Conservation (phyloP, 2,329 filamentous ascomycete species). For the Beauveria sp. region DNA sequence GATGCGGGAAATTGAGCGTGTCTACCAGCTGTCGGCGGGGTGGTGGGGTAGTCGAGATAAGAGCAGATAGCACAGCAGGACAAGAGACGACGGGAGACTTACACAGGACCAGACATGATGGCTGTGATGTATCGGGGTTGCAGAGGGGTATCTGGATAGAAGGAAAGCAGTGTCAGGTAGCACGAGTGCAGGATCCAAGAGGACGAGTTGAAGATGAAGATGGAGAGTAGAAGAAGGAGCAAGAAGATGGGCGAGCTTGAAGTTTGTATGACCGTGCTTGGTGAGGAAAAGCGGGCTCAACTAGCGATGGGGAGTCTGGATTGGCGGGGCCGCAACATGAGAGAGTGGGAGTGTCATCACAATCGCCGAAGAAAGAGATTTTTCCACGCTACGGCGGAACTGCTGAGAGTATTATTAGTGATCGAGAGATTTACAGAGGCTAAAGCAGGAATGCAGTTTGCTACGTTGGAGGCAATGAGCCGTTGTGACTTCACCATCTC, state of each 20-base stretch:
- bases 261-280: conserved; percentile 9
- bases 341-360: conserved; percentile 6
- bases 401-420: neutral
- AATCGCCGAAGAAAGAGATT: neutral
- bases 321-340: conserved; percentile 7
- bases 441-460: neutral
- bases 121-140: conserved; percentile 12
- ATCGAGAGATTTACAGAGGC: neutral
- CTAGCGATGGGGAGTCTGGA: conserved; percentile 2
- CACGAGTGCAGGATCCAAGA: neutral
- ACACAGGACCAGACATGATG: conserved; percentile 62
- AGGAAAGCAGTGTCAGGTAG: neutral
- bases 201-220: conserved; percentile 1
- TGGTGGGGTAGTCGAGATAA: conserved; percentile 15
- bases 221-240: conserved; percentile 2
- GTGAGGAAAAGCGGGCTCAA: conserved; percentile 11
- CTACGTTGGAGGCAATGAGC: neutral
- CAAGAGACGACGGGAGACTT: conserved; percentile 35
- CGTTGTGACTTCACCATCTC: neutral
- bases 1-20: conserved; percentile 12
- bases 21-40: conserved; percentile 6
- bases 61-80: conserved; percentile 18
- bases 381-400: neutral
- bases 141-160: neutral
- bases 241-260: conserved; percentile 4